Evolutionary conservation across 306 rosid genomes (phyloP).

Genomic region (Quercus robur): DNA sequence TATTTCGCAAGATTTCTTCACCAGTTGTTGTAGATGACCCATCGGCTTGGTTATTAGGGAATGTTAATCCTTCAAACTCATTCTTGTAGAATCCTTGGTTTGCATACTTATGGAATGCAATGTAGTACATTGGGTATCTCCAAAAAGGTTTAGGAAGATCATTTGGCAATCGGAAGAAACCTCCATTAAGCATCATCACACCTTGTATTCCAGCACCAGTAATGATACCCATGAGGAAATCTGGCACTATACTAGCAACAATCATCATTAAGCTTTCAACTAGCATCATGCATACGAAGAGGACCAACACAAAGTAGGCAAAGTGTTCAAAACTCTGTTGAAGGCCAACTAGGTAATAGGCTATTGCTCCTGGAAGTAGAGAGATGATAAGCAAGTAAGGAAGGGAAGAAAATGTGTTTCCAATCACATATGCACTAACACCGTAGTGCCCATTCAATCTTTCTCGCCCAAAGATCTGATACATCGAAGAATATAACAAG

Average conservation of each 20-base stretch:
- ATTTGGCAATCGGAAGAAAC: conserved; percentile 50
- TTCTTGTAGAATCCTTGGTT: conserved; percentile 64
- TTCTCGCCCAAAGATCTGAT: conserved; percentile 47
- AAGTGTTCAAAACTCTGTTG: conserved; percentile 37
- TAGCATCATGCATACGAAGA: conserved; percentile 35
- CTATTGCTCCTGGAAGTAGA: conserved; percentile 42
- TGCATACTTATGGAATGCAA: conserved; percentile 63
- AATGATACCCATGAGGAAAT: conserved; percentile 55
- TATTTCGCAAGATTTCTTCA: conserved; percentile 33
- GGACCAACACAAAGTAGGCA: conserved; percentile 30
- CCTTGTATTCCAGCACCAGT: conserved; percentile 54
- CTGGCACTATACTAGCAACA: conserved; percentile 47
- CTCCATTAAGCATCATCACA: conserved; percentile 61
- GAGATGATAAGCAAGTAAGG: conserved; percentile 52
- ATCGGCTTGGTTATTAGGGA: conserved; percentile 30
- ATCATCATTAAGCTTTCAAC: conserved; percentile 74
- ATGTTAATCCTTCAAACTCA: conserved; percentile 52
- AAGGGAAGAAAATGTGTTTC: conserved; percentile 39
- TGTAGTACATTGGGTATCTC: conserved; percentile 57
- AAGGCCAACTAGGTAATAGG: conserved; percentile 48
- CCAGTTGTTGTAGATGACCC: conserved; percentile 26
- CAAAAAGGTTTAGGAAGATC: conserved; percentile 62
- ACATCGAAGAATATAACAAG: neutral
- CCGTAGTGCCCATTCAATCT: conserved; percentile 64
- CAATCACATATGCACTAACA: conserved; percentile 38